A percentile compares a stretch with the other conserved stretches of the same genome.
Evolutionary conservation across 345 rosid genomes (phyloP).

Genomic region (Ailanthus altissimus): DNA sequence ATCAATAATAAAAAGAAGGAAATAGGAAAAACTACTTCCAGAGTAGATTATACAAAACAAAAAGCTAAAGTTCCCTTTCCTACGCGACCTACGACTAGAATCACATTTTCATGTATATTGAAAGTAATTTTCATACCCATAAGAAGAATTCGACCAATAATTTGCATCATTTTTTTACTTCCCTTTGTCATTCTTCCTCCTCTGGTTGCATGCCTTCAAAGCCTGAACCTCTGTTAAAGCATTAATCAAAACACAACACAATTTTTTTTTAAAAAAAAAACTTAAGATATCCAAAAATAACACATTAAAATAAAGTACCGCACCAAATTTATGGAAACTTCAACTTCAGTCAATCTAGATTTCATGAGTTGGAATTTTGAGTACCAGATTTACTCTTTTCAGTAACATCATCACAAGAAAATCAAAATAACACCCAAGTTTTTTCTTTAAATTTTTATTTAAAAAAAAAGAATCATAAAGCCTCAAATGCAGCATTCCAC

Average conservation of each 20-base stretch:
- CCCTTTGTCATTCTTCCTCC: slow-evolving; percentile 34
- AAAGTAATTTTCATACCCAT: not conserved
- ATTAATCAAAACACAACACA: slow-evolving; percentile 19
- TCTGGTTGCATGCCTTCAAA: slow-evolving; percentile 58
- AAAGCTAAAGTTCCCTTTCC: not conserved
- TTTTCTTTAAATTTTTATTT: not conserved
- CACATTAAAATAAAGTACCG: no score
- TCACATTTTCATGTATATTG: not conserved
- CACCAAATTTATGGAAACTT: not conserved
- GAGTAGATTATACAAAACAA: not conserved
- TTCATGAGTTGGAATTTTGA: not conserved
- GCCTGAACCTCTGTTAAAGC: slow-evolving; percentile 55
- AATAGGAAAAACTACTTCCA: not conserved
- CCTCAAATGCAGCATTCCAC: not conserved
- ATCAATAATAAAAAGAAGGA: not conserved
- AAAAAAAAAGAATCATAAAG: no score
- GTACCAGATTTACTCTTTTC: not conserved
- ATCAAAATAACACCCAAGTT: not conserved
- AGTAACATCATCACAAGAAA: not conserved
- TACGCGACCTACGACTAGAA: not conserved
- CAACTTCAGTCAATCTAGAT: not conserved
- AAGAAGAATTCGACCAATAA: not conserved
- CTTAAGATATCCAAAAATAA: not conserved
- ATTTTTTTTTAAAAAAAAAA: not conserved
- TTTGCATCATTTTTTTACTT: slow-evolving; percentile 23